Conservation (phyloP, 2,329 filamentous ascomycete genomes). For the Colletotrichum sp. region DNA sequence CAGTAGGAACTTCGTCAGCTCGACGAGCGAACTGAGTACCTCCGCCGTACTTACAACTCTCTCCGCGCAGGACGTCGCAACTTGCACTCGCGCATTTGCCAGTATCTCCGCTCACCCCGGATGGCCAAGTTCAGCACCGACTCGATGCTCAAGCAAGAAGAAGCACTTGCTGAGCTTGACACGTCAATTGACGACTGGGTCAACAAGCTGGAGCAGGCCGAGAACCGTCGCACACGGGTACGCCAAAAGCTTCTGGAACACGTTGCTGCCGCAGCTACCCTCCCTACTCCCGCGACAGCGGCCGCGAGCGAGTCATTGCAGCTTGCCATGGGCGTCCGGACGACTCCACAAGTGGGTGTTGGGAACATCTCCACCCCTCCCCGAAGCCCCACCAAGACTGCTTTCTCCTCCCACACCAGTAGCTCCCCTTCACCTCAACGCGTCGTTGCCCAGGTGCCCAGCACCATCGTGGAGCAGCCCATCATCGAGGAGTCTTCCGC, state of each 20-base stretch:
- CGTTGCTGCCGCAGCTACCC: conserved; percentile 72
- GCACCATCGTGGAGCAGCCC: conserved; percentile 59
- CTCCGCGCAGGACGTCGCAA: conserved; percentile 78
- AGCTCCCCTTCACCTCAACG: conserved; percentile 55
- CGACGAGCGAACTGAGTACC: conserved; percentile 80
- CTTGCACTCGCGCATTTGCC: conserved; percentile 77
- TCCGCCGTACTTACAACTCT: conserved; percentile 77
- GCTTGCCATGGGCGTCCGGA: conserved; percentile 43
- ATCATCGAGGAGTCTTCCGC: conserved; percentile 46
- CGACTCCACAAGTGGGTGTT: conserved; percentile 28
- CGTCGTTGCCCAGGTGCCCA: conserved; percentile 58
- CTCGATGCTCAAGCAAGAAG: conserved; percentile 79
- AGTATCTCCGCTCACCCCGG: conserved; percentile 75
- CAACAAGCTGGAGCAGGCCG: conserved; percentile 78
- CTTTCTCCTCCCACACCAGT: conserved; percentile 38
- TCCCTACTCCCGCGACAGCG: conserved; percentile 39
- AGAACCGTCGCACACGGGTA: conserved; percentile 77
- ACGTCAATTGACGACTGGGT: conserved; percentile 83
- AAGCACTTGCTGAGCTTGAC: conserved; percentile 78
- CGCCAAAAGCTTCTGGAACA: conserved; percentile 84
- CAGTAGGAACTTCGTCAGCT: conserved; percentile 72
- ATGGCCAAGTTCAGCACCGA: conserved; percentile 76
- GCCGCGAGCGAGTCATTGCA: conserved; percentile 46
- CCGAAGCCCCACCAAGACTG: conserved; percentile 59
- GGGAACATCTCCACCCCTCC: conserved; percentile 61